Conservation (phyloP, 257 asterid genomes). For the Lithospermum erythrorhizon region DNA sequence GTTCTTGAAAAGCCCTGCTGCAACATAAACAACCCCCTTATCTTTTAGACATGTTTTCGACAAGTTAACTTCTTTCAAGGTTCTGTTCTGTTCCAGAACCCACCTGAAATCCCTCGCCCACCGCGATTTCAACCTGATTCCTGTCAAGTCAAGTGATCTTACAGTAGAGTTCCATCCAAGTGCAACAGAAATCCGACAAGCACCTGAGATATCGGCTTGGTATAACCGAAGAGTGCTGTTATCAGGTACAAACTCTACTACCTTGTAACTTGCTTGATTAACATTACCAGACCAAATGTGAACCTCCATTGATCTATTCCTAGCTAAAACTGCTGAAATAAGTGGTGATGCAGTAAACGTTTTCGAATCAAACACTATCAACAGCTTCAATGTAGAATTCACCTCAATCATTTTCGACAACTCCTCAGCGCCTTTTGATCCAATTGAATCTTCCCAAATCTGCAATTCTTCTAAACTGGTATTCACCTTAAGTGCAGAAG, state of each 20-base stretch:
- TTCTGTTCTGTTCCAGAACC: conserved; percentile 75
- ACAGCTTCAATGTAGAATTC: conserved; percentile 48
- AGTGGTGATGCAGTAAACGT: conserved; percentile 45
- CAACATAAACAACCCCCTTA: conserved; percentile 61
- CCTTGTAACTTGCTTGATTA: conserved; percentile 26
- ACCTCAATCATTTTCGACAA: conserved; percentile 81
- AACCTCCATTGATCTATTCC: conserved; percentile 69
- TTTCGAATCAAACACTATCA: conserved; percentile 49
- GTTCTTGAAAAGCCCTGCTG: conserved; percentile 78
- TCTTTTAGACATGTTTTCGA: conserved; percentile 55
- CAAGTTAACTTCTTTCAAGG: conserved; percentile 49
- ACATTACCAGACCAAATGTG: conserved; percentile 49
- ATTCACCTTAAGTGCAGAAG: conserved; percentile 52
- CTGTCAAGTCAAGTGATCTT: conserved; percentile 56
- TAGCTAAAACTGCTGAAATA: conserved; percentile 64
- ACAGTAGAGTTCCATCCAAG: conserved; percentile 66
- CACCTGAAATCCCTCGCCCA: conserved; percentile 81
- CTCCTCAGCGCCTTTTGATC: conserved; percentile 68
- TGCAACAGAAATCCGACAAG: conserved; percentile 60
- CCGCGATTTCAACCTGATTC: conserved; percentile 49
- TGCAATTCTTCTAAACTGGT: conserved; percentile 48
- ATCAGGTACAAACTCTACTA: conserved; percentile 53
- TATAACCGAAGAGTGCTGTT: conserved; percentile 43
- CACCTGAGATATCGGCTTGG: conserved; percentile 32
- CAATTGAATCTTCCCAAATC: conserved; percentile 79